Percentiles rank a stretch among this genome's conserved stretches.
Conservation (phyloP, 1,139 yeast species). For the Geotrichum reessii region DNA sequence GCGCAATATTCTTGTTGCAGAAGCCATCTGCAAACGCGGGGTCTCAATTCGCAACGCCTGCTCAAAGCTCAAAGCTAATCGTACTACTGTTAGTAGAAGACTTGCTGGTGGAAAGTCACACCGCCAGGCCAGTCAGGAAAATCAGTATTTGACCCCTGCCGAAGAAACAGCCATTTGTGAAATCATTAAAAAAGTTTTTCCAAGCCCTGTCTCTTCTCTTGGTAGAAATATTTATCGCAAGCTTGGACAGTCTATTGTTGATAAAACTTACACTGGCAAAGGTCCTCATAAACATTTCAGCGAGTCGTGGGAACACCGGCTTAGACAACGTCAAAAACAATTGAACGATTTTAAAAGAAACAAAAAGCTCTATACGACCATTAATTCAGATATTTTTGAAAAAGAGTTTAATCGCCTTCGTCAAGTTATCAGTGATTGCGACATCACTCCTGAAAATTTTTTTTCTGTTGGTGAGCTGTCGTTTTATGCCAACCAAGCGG, state of each 20-base stretch:
- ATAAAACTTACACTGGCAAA: background rate
- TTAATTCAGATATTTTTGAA: background rate
- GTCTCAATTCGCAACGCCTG: conserved; percentile 10
- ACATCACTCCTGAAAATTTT: background rate
- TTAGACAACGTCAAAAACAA: conserved; percentile 8
- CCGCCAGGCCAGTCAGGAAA: conserved; percentile 10
- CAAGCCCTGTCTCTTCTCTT: conserved; percentile 5
- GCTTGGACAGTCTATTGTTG: conserved; percentile 11
- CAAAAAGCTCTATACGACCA: conserved; percentile 1
- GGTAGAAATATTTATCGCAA: conserved; percentile 10
- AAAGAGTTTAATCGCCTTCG: conserved; percentile 1
- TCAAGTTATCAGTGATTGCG: background rate
- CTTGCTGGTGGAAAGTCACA: conserved; percentile 14
- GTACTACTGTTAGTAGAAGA: conserved; percentile 12
- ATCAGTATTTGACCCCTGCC: conserved; percentile 9
- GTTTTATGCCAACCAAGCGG: background rate
- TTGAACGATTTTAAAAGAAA: conserved; percentile 8
- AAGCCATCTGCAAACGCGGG: conserved; percentile 2
- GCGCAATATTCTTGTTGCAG: conserved; percentile 4
- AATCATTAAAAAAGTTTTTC: conserved; percentile 2
- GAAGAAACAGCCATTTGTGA: conserved; percentile 6
- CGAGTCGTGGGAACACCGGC: conserved; percentile 15
- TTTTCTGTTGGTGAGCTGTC: conserved; percentile 12
- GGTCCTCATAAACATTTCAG: conserved; percentile 8
- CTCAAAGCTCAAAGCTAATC: conserved; percentile 8